A percentile compares a stretch with the other conserved stretches of the same genome.
Evolutionary conservation across 73 alveolate genomes (phyloP).

Genomic region (Symbiodinium natans): DNA sequence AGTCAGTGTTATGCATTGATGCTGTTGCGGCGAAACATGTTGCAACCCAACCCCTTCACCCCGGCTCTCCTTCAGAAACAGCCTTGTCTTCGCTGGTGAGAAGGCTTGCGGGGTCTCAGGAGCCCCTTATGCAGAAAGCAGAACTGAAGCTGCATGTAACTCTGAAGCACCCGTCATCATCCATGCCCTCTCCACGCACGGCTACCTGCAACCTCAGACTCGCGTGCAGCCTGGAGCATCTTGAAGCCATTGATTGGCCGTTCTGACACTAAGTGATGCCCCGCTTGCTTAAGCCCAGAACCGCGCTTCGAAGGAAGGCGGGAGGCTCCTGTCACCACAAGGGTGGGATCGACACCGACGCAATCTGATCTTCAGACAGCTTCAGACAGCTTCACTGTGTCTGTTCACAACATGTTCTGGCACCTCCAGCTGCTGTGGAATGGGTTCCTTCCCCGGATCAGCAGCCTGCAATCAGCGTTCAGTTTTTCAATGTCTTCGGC

Average conservation of each 20-base stretch:
- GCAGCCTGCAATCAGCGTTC: too few species aligned
- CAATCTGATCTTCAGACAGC: background rate
- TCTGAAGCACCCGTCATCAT: background rate
- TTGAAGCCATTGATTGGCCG: too few species aligned
- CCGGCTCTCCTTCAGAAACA: constrained; percentile 57
- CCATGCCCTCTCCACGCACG: constrained; percentile 46
- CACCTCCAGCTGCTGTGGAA: constrained; percentile 16
- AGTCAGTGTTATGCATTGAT: too few species aligned
- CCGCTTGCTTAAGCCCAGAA: too few species aligned
- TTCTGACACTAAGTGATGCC: too few species aligned
- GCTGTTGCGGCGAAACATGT: too few species aligned
- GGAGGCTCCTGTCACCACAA: background rate
- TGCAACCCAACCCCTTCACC: too few species aligned
- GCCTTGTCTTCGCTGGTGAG: constrained; percentile 17
- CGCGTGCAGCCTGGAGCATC: too few species aligned
- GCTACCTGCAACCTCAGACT: constrained; percentile 22
- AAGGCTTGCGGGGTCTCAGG: background rate
- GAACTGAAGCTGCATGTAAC: constrained; percentile 22
- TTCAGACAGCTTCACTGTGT: too few species aligned
- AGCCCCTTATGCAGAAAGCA: background rate
- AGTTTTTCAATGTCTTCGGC: too few species aligned
- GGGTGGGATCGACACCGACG: background rate
- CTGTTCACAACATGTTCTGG: too few species aligned
- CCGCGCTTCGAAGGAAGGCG: background rate
- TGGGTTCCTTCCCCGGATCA: constrained; percentile 52